Conservation (phyloP, 164 flowering plant species). For the Stephania yunnanensis region DNA sequence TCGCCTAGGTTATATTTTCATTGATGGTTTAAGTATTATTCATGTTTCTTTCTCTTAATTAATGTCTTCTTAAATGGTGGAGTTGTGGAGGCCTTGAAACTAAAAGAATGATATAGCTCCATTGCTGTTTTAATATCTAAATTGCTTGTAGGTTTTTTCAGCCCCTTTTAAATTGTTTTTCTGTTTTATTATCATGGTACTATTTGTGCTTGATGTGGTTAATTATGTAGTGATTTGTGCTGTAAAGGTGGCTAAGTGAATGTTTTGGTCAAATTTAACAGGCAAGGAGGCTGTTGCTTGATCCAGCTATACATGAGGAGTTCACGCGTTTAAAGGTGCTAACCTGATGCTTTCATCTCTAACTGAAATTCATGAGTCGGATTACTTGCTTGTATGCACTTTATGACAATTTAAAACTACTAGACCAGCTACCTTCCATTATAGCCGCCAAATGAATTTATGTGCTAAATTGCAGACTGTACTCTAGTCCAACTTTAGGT, state of each 20-base stretch:
- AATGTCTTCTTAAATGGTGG: neutral
- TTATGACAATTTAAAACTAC: neutral
- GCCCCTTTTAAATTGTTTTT: neutral
- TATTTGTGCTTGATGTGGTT: neutral
- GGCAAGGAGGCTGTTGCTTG: slow-evolving; percentile 88
- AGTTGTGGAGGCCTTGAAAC: too few relatives aligned
- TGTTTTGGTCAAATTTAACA: slow-evolving; percentile 19
- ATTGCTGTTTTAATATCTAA: neutral
- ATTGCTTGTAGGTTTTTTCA: neutral
- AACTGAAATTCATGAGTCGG: neutral
- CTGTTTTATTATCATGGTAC: too few relatives aligned
- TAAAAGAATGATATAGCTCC: neutral
- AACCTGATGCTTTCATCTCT: neutral
- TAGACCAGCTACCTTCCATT: neutral
- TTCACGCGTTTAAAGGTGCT: slow-evolving; percentile 90
- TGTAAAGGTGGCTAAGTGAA: slow-evolving; percentile 1
- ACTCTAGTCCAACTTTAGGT: neutral
- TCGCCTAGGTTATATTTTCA: neutral
- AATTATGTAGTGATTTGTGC: neutral
- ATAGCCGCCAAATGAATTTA: neutral
- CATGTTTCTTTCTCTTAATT: neutral
- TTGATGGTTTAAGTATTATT: neutral
- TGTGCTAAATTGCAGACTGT: neutral
- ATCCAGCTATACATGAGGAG: slow-evolving; percentile 99
- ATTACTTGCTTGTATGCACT: slow-evolving; percentile 6